phyloP scores from a whole-genome alignment of 2,329 filamentous ascomycete genomes.

The Pseudogymnoascus sp. region DNA sequence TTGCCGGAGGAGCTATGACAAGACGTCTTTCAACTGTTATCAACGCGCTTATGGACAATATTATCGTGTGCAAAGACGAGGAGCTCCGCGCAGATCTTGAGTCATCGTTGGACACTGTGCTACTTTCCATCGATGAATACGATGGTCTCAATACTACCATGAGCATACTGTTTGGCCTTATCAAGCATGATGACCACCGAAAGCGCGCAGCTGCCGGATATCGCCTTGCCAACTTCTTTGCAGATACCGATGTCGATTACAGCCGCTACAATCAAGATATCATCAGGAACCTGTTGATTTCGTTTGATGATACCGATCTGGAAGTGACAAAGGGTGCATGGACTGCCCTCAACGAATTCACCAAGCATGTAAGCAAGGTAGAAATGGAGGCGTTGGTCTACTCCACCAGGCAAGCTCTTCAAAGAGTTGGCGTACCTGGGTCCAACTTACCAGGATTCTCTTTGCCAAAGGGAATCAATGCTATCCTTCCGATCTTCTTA shows the following conservation, averaged over 20 bases:
- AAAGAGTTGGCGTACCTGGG: constrained; percentile 82
- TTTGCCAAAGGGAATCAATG: constrained; percentile 93
- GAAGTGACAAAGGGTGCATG: constrained; percentile 86
- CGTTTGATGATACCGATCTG: constrained; percentile 79
- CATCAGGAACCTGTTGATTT: constrained; percentile 80
- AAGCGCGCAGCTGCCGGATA: constrained; percentile 70
- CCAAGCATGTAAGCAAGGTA: constrained; percentile 85
- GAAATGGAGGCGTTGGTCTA: constrained; percentile 92
- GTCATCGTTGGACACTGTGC: constrained; percentile 76
- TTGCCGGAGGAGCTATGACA: constrained; percentile 86
- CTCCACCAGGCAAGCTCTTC: constrained; percentile 78
- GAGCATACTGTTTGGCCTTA: constrained; percentile 79
- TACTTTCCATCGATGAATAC: constrained; percentile 89
- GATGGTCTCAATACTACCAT: constrained; percentile 94
- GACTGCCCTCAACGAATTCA: constrained; percentile 79
- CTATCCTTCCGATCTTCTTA: constrained; percentile 90
- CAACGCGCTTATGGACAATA: constrained; percentile 89
- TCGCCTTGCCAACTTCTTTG: constrained; percentile 83
- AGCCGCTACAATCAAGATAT: constrained; percentile 95
- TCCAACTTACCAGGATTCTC: constrained; percentile 78
- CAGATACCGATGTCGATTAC: constrained; percentile 73
- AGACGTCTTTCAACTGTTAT: constrained; percentile 82
- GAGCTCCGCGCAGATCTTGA: constrained; percentile 65
- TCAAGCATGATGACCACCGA: constrained; percentile 88
- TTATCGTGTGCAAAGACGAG: constrained; percentile 65